phyloP scores from a whole-genome alignment of 2,329 filamentous ascomycete species.

The Colletotrichum sp. region DNA sequence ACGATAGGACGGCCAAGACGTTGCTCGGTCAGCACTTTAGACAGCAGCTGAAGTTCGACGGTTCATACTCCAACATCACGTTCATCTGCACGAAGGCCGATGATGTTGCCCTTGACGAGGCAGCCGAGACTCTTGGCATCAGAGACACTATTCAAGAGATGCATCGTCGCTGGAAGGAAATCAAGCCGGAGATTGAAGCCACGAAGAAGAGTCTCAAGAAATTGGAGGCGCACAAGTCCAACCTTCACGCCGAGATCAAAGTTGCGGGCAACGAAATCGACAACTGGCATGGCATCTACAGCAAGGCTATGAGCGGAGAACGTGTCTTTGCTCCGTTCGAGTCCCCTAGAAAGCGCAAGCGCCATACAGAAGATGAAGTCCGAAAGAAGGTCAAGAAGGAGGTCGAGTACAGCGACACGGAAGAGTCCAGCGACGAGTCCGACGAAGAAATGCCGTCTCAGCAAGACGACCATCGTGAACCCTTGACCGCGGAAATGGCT shows the following conservation, averaged over 20 bases:
- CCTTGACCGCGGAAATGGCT: neutral
- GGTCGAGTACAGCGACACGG: neutral
- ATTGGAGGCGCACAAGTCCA: neutral
- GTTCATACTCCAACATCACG: slow-evolving; percentile 55
- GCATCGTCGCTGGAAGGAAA: neutral
- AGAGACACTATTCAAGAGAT: neutral
- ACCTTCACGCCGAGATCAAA: neutral
- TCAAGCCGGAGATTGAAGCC: neutral
- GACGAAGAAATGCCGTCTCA: neutral
- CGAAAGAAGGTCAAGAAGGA: neutral
- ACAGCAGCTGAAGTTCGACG: slow-evolving; percentile 64
- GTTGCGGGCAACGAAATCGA: neutral
- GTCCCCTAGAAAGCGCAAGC: slow-evolving; percentile 1
- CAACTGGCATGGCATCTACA: neutral
- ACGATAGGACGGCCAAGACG: slow-evolving; percentile 62
- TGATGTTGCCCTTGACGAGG: slow-evolving; percentile 50
- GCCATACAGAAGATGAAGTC: neutral
- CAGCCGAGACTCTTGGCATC: slow-evolving; percentile 34
- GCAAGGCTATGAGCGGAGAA: neutral
- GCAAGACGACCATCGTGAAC: neutral
- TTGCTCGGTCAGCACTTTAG: slow-evolving; percentile 63
- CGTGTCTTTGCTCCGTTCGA: neutral
- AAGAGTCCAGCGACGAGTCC: neutral
- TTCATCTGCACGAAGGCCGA: slow-evolving; percentile 70
- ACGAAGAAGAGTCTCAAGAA: neutral